Percentiles rank a stretch among this genome's conserved stretches.
These are phyloP conservation scores for Apophysomyces sp. DNA, from an alignment of 371 early-diverging fungal genomes.

Conservation along the genomic window DNA sequence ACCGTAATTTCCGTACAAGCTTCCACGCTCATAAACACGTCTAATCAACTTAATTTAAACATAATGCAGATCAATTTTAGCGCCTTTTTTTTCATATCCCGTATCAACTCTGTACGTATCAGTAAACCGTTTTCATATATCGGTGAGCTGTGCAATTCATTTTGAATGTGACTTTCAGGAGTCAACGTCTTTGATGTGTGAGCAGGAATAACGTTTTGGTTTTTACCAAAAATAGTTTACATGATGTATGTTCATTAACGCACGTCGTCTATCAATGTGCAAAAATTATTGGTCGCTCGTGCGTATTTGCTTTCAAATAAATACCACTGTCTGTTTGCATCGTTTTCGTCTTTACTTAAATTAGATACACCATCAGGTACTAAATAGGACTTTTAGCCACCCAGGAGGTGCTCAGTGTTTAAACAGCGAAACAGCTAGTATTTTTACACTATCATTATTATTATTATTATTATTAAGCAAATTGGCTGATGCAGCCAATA, in stretches of 20 bases:
- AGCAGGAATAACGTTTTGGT: neutral
- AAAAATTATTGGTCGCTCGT: neutral
- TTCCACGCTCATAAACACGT: neutral
- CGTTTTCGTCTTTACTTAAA: neutral
- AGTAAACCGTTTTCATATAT: too few relatives aligned
- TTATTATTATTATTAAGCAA: too few relatives aligned
- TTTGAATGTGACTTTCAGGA: neutral
- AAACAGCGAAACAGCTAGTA: too few relatives aligned
- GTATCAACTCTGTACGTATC: too few relatives aligned
- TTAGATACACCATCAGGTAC: neutral
- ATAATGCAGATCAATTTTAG: neutral
- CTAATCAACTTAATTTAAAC: neutral
- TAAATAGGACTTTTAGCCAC: neutral
- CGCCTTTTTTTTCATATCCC: neutral
- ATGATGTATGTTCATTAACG: neutral
- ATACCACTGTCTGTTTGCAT: neutral
- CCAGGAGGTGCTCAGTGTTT: neutral
- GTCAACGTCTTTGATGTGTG: neutral
- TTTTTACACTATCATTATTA: too few relatives aligned
- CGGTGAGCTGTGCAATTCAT: too few relatives aligned
- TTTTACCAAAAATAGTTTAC: neutral
- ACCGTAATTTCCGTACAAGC: neutral
- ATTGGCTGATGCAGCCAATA: too few relatives aligned
- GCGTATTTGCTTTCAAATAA: neutral
- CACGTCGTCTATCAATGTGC: neutral